These are phyloP conservation scores for Tricholoma terreum DNA, from an alignment of 768 basidiomycete species.

Conservation along the genomic window DNA sequence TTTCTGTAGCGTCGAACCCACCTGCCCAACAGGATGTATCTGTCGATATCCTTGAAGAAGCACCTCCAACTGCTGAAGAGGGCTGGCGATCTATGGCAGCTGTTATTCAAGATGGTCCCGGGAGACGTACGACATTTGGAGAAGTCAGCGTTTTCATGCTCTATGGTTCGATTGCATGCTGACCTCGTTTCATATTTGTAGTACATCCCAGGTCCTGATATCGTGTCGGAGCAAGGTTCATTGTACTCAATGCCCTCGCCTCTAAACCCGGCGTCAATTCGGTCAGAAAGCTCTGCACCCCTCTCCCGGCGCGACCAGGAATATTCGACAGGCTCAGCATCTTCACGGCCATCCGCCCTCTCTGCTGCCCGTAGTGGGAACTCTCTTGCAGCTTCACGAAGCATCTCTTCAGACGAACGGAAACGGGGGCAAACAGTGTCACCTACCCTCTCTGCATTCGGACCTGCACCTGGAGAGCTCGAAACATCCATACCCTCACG, in stretches of 20 bases:
- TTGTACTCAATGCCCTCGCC: constrained; percentile 62
- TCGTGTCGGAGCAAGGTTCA: constrained; percentile 62
- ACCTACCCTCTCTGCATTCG: constrained; percentile 52
- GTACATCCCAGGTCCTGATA: constrained; percentile 39
- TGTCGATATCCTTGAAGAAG: constrained; percentile 66
- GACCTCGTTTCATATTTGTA: constrained; percentile 19
- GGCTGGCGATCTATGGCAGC: constrained; percentile 58
- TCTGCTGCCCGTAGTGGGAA: constrained; percentile 35
- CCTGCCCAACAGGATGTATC: constrained; percentile 35
- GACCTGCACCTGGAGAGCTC: constrained; percentile 19
- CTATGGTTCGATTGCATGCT: constrained; percentile 10
- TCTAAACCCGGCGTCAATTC: constrained; percentile 42
- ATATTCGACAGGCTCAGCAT: constrained; percentile 48
- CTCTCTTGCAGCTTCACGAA: constrained; percentile 47
- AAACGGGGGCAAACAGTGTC: constrained; percentile 35
- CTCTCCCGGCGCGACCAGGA: constrained; percentile 42
- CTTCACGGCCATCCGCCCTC: constrained; percentile 50
- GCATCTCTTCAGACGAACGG: constrained; percentile 54
- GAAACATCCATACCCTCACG: constrained; percentile 11
- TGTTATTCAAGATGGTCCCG: constrained; percentile 23
- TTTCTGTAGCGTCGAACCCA: constrained; percentile 16
- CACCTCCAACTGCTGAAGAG: constrained; percentile 58
- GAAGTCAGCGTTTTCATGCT: constrained; percentile 40
- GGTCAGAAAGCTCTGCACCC: constrained; percentile 53
- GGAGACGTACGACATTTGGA: constrained; percentile 52